Percentiles rank a stretch among this genome's conserved stretches.
Conservation (phyloP, 164 flowering plant species). For the Magnolia changhungtana region DNA sequence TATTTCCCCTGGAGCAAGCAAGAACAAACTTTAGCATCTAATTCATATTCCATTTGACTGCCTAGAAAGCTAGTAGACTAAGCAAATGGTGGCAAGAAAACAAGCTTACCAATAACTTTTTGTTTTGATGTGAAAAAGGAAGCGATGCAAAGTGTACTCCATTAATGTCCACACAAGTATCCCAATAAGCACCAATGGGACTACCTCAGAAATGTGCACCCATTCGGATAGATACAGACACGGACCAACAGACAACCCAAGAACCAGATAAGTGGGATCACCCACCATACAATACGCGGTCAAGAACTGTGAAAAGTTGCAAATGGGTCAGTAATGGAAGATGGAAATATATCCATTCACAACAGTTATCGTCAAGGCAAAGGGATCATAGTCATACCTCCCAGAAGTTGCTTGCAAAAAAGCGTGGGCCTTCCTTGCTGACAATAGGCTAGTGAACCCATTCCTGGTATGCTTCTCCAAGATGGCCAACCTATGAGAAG, state of each 20-base stretch:
- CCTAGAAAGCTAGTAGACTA: not conserved
- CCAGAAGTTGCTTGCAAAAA: conserved; percentile 66
- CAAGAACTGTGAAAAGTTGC: conserved; percentile 44
- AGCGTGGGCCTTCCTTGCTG: conserved; percentile 81
- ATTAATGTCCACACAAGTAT: conserved; percentile 72
- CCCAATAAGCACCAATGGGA: conserved; percentile 42
- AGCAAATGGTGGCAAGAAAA: not conserved
- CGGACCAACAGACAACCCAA: conserved; percentile 53
- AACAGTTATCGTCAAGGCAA: not conserved
- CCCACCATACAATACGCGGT: conserved; percentile 86
- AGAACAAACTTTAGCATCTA: not conserved
- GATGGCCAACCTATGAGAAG: conserved; percentile 81
- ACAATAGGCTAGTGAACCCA: conserved; percentile 98
- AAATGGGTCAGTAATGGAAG: conserved; percentile 21
- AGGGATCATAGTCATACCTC: conserved; percentile 46
- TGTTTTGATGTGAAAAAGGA: conserved; percentile 88
- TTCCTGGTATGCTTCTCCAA: conserved; percentile 82
- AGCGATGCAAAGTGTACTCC: conserved; percentile 83
- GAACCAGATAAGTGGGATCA: conserved; percentile 73
- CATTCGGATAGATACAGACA: conserved; percentile 44
- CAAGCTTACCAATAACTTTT: conserved; percentile 69
- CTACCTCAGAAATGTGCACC: conserved; percentile 46
- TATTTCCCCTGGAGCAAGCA: conserved; percentile 63
- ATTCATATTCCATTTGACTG: not conserved
- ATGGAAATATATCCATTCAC: not conserved